A percentile compares a stretch with the other conserved stretches of the same genome.
Conservation (phyloP, 2,329 filamentous ascomycete genomes). For the Paradendryphiella salina region DNA sequence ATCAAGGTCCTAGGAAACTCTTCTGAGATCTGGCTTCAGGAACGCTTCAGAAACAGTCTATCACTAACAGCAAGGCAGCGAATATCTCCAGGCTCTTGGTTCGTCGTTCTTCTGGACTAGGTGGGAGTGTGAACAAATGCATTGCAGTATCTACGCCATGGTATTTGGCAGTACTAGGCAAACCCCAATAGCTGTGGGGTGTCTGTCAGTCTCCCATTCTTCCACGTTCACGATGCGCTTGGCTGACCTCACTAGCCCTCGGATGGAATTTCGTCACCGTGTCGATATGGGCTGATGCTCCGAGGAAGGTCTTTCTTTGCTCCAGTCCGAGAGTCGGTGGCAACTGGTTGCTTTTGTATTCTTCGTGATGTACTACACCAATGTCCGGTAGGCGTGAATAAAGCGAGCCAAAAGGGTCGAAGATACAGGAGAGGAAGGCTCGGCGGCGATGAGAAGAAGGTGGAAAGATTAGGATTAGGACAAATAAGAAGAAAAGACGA, state of each 20-base stretch:
- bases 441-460: conserved; percentile 3
- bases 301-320: neutral
- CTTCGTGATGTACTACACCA: neutral
- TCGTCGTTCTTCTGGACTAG: conserved; percentile 9
- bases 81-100: conserved; percentile 9
- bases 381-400: conserved; percentile 1
- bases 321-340: neutral
- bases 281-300: neutral
- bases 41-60: too few relatives aligned
- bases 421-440: conserved; percentile 1
- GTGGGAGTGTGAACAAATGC: conserved; percentile 18
- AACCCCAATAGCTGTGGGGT: neutral
- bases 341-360: neutral
- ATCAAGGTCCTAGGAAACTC: neutral
- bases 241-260: conserved; percentile 2
- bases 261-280: neutral
- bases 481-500: conserved; percentile 12
- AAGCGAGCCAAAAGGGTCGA: conserved; percentile 7
- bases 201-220: neutral
- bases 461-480: conserved; percentile 16
- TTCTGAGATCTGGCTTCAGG: neutral
- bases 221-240: neutral
- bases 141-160: conserved; percentile 21
- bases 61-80: conserved; percentile 4
- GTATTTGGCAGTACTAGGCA: neutral